phyloP scores from a whole-genome alignment of 768 basidiomycete genomes.

The Phlegmacium glaucopus region DNA sequence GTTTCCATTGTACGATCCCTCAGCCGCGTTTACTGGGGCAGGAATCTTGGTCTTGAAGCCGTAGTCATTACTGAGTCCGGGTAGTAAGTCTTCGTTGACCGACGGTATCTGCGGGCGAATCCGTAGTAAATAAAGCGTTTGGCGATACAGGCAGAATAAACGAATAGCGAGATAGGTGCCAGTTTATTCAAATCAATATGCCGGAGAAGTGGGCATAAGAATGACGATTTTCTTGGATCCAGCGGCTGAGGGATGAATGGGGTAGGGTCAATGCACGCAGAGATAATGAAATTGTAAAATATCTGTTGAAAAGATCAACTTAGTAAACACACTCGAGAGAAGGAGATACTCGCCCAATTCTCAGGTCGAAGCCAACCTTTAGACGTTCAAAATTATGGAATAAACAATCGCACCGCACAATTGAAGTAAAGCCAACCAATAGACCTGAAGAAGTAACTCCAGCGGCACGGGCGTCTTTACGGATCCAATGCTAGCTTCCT shows the following conservation, averaged over 20 bases:
- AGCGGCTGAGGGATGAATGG: constrained; percentile 65
- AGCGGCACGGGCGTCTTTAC: constrained; percentile 50
- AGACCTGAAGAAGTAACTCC: constrained; percentile 86
- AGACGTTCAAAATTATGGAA: constrained; percentile 37
- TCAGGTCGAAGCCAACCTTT: constrained; percentile 86
- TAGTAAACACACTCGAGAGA: not conserved
- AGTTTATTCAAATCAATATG: too few relatives aligned
- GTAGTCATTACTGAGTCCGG: too few relatives aligned
- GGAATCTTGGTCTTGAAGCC: too few relatives aligned
- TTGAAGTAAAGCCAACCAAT: not conserved
- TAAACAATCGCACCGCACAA: not conserved
- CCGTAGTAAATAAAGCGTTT: too few relatives aligned
- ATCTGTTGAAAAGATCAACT: constrained; percentile 41
- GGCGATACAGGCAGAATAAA: too few relatives aligned
- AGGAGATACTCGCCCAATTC: constrained; percentile 55
- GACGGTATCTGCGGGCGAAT: too few relatives aligned
- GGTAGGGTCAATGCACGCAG: constrained; percentile 41
- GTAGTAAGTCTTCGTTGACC: too few relatives aligned
- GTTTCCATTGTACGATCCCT: too few relatives aligned
- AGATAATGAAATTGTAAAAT: constrained; percentile 75
- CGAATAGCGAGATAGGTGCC: too few relatives aligned
- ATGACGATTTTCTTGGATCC: too few relatives aligned
- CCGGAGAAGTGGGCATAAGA: too few relatives aligned
- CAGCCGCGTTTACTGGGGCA: too few relatives aligned
- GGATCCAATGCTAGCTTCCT: constrained; percentile 88